Conservation (phyloP, 1,284 basidiomycete species). For the Volvariella surrecta region DNA sequence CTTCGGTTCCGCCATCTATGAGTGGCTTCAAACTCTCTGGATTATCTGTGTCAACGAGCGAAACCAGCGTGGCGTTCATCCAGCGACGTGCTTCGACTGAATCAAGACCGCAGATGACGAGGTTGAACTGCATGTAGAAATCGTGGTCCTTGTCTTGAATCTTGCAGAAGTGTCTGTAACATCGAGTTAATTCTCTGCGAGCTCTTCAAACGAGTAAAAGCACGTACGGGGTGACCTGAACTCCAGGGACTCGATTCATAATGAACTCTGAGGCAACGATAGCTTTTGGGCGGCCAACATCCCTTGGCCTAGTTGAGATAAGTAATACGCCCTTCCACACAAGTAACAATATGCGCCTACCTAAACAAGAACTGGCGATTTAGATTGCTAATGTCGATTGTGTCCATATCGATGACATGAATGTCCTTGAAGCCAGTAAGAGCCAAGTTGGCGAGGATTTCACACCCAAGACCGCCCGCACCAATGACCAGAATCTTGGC, state of each 20-base stretch:
- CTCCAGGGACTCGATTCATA: slow-evolving; percentile 91
- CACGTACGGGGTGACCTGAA: slow-evolving; percentile 86
- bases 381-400: slow-evolving; percentile 97
- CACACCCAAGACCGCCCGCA: slow-evolving; percentile 91
- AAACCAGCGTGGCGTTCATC: slow-evolving; percentile 98
- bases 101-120: slow-evolving; percentile 97
- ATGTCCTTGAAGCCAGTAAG: slow-evolving; percentile 95
- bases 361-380: slow-evolving; percentile 98
- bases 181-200: slow-evolving; percentile 7
- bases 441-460: slow-evolving; percentile 90
- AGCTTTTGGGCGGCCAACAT: slow-evolving; percentile 94
- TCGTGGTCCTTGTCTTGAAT: slow-evolving; percentile 96
- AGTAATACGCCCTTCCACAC: slow-evolving; percentile 2
- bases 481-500: slow-evolving; percentile 97
- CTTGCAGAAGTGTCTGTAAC: slow-evolving; percentile 82
- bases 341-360: slow-evolving; percentile 32
- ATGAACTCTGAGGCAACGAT: slow-evolving; percentile 91
- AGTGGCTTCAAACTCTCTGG: slow-evolving; percentile 95
- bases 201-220: slow-evolving; percentile 7
- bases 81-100: slow-evolving; percentile 94
- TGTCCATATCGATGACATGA: slow-evolving; percentile 99
- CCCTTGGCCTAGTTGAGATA: slow-evolving; percentile 57
- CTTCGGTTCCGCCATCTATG: slow-evolving; percentile 98
- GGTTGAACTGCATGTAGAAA: slow-evolving; percentile 97
- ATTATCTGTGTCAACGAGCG: slow-evolving; percentile 85